Base-by-base conservation (phyloP, 306 rosid species). In the Vicia villosa region DNA sequence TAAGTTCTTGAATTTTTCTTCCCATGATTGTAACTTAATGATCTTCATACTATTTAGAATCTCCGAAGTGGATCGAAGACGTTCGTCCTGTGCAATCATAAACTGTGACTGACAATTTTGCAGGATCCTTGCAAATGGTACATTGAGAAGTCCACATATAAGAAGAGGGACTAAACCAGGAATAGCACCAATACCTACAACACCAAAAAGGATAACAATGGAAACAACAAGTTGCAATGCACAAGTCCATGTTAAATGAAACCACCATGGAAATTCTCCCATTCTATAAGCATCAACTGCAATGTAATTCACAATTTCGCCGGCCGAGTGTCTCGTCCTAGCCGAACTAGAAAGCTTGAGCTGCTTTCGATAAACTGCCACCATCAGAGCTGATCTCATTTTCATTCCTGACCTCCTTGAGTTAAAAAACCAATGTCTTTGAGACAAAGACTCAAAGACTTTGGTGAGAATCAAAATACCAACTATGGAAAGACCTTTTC, bases 241-340 rank as follows among this genome's bases (percentile, higher is more conserved):
- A 19, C 10, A 74, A 17, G 42, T 10, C 96, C 96, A 91, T 51
- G 77, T n/a, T 9, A 64, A 0, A 19, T 91, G 97, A 42, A 91
- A 74, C 97, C 97, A 91, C 91, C 91, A 89, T 20, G 90, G 89
- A 51, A 82, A 89, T 62, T 91, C 96, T 13, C 94, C 96, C 96
- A 91, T 85, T 61, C 91, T 70, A 30, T 88, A 91, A 1, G 96
- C 92, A 79, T 88, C 97, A 46, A 88, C 84, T 7, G 88, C 89
- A 13, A 91, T 83, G 64, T 89, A 91, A 28, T 89, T 89, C 72
- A 85, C 96, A 41, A 91, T 84, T 66, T 91, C 96, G 1, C 96
- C 97, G 0, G 88, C 47, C 24, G 94, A 82, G 74, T 89, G 93
- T 47, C 85, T 87, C 55, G 19, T 85, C 56, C 90, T 84, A 1